Evolutionary conservation across 768 basidiomycete species (phyloP), one percentile per base, ranked within the genome.

Genomic region (Sarcomyxa edulis): DNA sequence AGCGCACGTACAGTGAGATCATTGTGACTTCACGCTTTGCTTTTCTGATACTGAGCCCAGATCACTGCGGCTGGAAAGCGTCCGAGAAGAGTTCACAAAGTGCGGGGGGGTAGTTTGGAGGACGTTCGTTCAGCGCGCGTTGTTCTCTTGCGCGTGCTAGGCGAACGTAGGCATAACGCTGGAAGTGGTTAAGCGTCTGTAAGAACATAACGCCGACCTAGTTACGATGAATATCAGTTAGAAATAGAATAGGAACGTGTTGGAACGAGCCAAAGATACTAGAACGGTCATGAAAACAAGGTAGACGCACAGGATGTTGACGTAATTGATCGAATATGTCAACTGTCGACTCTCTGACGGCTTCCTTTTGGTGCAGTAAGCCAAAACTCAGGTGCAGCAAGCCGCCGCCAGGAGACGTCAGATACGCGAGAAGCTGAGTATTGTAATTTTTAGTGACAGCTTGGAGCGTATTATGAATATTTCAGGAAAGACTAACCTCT

Each of bases 371-470:
- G 61, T 97, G 94, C 64, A 96, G 95, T 5, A 97, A 65, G 7
- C 88, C 84, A 56, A 95, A 92, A 19, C 81, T 82, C 22, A 97
- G 66, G 16, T 90, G 86, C n/a, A 89, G 62, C 12, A 97, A 68
- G 2, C 95, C 94, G 23, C 89, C 88, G 4, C 69, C 67, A 47
- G 89, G 81, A 1, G 81, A 77, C 8, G 86, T 80, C 20, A 86
- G 59, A 33, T 74, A 69, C 1, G 92, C 74, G 22, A 98, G 67
- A 16, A 98, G 67, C 94, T 97, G 49, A 32, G 15, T 10, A 9
- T 14, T 15, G 32, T 19, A 32, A 9, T 21, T 15, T 7, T 23
- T 8, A 35, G 16, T 16, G 12, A 37, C 28, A n/a, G n/a, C n/a
- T n/a, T n/a, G 40, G 31, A 18, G 23, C 27, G 30, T 33, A 39